Evolutionary conservation across 345 rosid genomes (phyloP), one percentile per base, ranked within the genome.

Genomic region (Turritis glabra): DNA sequence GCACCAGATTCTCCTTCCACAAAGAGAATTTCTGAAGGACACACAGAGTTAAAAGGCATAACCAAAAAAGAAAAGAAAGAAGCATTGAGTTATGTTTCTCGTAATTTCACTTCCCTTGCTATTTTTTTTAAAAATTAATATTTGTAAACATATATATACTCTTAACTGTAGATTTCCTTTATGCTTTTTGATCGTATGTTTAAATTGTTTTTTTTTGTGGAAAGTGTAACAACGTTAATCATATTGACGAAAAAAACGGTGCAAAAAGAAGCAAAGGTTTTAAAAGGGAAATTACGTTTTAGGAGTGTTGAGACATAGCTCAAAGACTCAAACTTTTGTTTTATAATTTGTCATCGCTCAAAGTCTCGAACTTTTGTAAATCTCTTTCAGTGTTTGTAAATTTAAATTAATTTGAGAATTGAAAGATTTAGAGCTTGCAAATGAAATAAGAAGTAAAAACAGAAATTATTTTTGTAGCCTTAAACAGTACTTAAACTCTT

Each of bases 1-100:
- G 46, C 80, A 90, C 93, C 54, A 90, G 82, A 72, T 90, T 90
- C 78, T 83, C 87, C 35, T 90, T 90, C 74, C 96, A 90, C 48
- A 88, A 88, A 72, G 93, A 90, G 71, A 90, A 88, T 38, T 90
- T 88, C 66, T 88, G 77, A 84, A 60, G 15, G 50, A 61, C 5
- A 69, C 40, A 37, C 30, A 56, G 22, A 74, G 29, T 21, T 57
- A 14, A 46, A 30, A 75, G 60, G 11, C 38, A 25, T 52, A 22
- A 61, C 15, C 18, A 3, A 51, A 8, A 38, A 21, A 14, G 8
- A 21, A 53, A 2, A 38, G 21, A 29, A 14, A 22, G 22, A 67
- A 58, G 58, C 59, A 51, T 68, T 68, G 64, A 69, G 46, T 47
- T 61, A 61, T 67, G 27, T 60, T 61, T 76, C 2, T 50, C 27